These are phyloP conservation scores for Pseudozyma sp. DNA, from an alignment of 1,284 basidiomycete species.

Conservation along the genomic window DNA sequence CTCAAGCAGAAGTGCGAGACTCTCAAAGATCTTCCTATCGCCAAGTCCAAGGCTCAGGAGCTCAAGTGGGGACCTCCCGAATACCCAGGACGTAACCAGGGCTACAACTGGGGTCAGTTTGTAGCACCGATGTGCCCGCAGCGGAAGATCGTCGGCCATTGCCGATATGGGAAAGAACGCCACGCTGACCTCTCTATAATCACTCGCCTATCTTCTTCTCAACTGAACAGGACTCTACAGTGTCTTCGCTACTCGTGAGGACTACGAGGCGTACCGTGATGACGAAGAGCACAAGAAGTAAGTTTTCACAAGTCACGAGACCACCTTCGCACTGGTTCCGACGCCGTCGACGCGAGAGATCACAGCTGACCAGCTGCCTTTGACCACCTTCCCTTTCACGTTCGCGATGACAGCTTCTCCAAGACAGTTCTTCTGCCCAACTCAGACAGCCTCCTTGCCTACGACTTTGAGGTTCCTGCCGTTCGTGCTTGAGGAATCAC, in stretches of 20 bases:
- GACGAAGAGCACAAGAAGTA: slow-evolving; percentile 65
- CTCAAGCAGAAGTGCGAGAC: slow-evolving; percentile 57
- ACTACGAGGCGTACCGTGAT: slow-evolving; percentile 59
- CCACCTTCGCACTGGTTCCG: slow-evolving; percentile 5
- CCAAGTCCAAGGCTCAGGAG: slow-evolving; percentile 48
- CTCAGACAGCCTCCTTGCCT: slow-evolving; percentile 57
- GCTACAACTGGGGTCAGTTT: slow-evolving; percentile 59
- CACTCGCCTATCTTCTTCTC: not conserved
- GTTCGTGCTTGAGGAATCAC: not conserved
- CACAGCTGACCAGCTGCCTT: not conserved
- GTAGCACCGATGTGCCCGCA: not conserved
- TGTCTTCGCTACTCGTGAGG: slow-evolving; percentile 50
- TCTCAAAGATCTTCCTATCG: slow-evolving; percentile 53
- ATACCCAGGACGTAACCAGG: slow-evolving; percentile 56
- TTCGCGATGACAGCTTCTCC: slow-evolving; percentile 43
- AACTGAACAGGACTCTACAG: slow-evolving; percentile 50
- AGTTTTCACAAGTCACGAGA: slow-evolving; percentile 11
- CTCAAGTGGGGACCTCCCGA: slow-evolving; percentile 59
- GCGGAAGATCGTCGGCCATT: slow-evolving; percentile 5
- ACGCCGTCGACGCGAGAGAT: not conserved
- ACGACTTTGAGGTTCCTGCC: slow-evolving; percentile 58
- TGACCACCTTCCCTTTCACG: not conserved
- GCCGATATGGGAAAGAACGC: not conserved
- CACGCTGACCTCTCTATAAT: slow-evolving; percentile 1
- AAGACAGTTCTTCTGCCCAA: slow-evolving; percentile 60